These are phyloP conservation scores for Teratosphaeria viscida DNA, from an alignment of 2,329 filamentous ascomycete genomes.

Conservation along the genomic window DNA sequence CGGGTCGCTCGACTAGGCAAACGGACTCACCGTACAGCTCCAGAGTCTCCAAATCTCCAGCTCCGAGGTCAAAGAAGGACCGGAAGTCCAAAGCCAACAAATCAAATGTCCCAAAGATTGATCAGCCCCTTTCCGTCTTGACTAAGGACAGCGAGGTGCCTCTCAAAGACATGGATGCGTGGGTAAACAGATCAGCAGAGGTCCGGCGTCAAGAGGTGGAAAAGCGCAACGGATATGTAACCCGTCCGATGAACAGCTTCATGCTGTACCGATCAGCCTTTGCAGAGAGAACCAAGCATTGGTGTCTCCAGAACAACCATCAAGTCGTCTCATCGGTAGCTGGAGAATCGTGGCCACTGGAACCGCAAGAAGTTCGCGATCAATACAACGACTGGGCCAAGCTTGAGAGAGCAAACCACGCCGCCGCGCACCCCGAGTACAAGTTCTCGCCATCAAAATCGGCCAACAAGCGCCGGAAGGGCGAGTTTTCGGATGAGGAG, in stretches of 20 bases:
- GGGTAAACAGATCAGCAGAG: constrained; percentile 62
- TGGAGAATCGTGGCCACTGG: constrained; percentile 75
- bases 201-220: constrained; percentile 58
- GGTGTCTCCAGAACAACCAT: constrained; percentile 80
- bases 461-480: constrained; percentile 40
- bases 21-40: constrained; percentile 27
- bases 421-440: constrained; percentile 76
- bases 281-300: constrained; percentile 73
- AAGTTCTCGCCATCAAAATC: constrained; percentile 83
- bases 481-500: constrained; percentile 23
- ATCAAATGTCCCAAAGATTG: constrained; percentile 45
- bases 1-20: constrained; percentile 22
- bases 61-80: constrained; percentile 31
- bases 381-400: constrained; percentile 70
- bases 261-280: constrained; percentile 95
- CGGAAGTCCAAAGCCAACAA: constrained; percentile 35
- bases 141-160: constrained; percentile 54
- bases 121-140: constrained; percentile 59
- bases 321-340: constrained; percentile 84
- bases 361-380: constrained; percentile 60
- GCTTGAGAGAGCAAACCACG: constrained; percentile 75
- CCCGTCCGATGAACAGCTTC: constrained; percentile 93
- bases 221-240: constrained; percentile 66
- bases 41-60: constrained; percentile 24
- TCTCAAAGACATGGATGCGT: constrained; percentile 67